phyloP scores from a whole-genome alignment of 306 rosid species.

The Senna tora region DNA sequence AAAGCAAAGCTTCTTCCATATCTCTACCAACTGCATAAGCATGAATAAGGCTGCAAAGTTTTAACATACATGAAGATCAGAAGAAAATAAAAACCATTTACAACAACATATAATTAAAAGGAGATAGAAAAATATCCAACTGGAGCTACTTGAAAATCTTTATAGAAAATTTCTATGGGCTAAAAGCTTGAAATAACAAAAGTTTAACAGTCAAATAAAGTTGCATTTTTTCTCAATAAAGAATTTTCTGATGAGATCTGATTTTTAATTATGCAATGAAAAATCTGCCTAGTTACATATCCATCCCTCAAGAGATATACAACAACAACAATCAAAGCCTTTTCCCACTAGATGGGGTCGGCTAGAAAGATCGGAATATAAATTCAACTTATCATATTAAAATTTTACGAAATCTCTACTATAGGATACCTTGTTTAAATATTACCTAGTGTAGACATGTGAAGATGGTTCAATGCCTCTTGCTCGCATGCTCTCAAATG shows the following conservation, averaged over 20 bases:
- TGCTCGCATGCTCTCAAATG: constrained; percentile 94
- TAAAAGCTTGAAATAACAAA: constrained; percentile 13
- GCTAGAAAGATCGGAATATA: constrained; percentile 31
- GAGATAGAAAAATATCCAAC: not conserved
- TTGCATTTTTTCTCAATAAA: constrained; percentile 1
- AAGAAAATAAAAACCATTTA: constrained; percentile 21
- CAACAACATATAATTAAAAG: constrained; percentile 8
- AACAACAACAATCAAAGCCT: no score
- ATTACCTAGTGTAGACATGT: constrained; percentile 89
- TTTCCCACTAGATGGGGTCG: not conserved
- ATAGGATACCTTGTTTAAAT: constrained; percentile 18
- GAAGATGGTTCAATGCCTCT: constrained; percentile 94
- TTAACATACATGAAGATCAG: constrained; percentile 42
- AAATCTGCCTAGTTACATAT: constrained; percentile 4
- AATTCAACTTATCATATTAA: constrained; percentile 32
- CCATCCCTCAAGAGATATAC: not conserved
- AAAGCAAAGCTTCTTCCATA: constrained; percentile 94
- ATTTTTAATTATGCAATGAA: not conserved
- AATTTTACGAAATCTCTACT: constrained; percentile 20
- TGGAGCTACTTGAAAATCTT: constrained; percentile 17
- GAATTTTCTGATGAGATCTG: not conserved
- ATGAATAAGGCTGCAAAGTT: constrained; percentile 91
- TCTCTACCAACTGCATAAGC: constrained; percentile 99
- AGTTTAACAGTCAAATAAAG: not conserved
- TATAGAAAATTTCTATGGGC: not conserved